Percentiles rank a stretch among this genome's conserved stretches.
These are phyloP conservation scores for Populus deltoides DNA, from an alignment of 345 rosid species.

Conservation along the genomic window DNA sequence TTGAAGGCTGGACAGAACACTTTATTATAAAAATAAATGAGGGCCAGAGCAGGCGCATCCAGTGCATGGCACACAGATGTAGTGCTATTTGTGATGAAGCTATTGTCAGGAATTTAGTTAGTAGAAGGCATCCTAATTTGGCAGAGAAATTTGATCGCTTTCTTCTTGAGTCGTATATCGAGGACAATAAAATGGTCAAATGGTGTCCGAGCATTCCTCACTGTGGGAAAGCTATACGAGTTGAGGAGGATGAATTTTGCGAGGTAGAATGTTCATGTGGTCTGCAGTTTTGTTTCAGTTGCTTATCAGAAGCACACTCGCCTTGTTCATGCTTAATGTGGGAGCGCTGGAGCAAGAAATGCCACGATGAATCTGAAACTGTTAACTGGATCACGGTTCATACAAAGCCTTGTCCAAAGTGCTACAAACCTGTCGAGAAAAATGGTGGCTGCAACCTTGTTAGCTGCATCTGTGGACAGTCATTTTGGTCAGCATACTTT, in stretches of 20 bases:
- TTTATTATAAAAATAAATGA: constrained; percentile 84
- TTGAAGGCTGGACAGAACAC: constrained; percentile 89
- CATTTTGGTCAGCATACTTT: constrained; percentile 61
- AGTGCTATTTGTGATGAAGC: constrained; percentile 83
- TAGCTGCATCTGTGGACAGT: constrained; percentile 79
- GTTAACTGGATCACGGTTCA: constrained; percentile 83
- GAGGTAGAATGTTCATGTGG: constrained; percentile 96
- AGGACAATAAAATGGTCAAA: constrained; percentile 94
- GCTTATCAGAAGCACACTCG: constrained; percentile 78
- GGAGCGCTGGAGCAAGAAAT: constrained; percentile 86
- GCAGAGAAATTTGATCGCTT: constrained; percentile 84
- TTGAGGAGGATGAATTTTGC: constrained; percentile 69
- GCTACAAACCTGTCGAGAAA: constrained; percentile 77
- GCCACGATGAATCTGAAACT: constrained; percentile 78
- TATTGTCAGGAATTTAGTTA: constrained; percentile 66
- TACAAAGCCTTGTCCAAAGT: constrained; percentile 78
- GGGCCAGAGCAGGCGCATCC: constrained; percentile 87
- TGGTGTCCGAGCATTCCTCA: constrained; percentile 98
- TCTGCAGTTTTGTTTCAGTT: constrained; percentile 79
- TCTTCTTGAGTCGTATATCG: constrained; percentile 93
- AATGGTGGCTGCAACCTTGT: constrained; percentile 91
- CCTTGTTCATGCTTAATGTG: constrained; percentile 98
- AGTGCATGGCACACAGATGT: constrained; percentile 91
- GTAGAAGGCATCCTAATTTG: constrained; percentile 69
- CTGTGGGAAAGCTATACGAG: constrained; percentile 90